Evolutionary conservation across 306 rosid species (phyloP), one percentile per base, ranked within the genome.

Genomic region (Citrullus colocynthis): DNA sequence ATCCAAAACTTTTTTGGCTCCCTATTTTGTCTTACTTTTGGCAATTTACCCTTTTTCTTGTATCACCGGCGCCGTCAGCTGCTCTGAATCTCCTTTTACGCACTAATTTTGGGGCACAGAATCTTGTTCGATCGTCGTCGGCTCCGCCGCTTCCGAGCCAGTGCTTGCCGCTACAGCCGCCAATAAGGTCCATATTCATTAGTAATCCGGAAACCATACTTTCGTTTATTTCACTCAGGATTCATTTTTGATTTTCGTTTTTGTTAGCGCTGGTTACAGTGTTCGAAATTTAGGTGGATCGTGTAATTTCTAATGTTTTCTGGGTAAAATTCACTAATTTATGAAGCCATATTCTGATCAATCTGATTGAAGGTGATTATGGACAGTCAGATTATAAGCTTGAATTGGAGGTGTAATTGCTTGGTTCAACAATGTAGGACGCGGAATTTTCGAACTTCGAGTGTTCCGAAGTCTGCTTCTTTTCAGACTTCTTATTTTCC

Each of bases 331-430:
- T 70, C 75, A 21, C 75, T 70, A 12, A 56, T 75, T 75, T 52
- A 16, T 54, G 51, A 49, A 55, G 58, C 13, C 57, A 37, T 36
- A 37, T 71, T 81, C 58, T 75, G 77, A 75, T 75, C 58, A 66
- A 67, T 70, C 80, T 74, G 75, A 78, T 81, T 87, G 86, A 82
- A 83, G 90, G 89, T 76, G 66, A 70, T 86, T 72, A 84, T 84
- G 93, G 86, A 63, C 83, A 65, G 82, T 74, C 90, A 81, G 84
- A 76, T 87, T 81, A 58, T 79, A 42, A 75, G 86, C 78, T 83
- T 81, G 62, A 83, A 87, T 59, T 78, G 72, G 79, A 84, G 81
- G 56, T 65, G 63, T 44, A 74, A 63, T 71, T 76, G 57, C 78
- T 86, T 83, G 48, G 20, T 80, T 48, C 81, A 75, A 75, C 82